These are phyloP conservation scores for Phialocephala sp. DNA, from an alignment of 2,329 filamentous ascomycete genomes.

Conservation along the genomic window DNA sequence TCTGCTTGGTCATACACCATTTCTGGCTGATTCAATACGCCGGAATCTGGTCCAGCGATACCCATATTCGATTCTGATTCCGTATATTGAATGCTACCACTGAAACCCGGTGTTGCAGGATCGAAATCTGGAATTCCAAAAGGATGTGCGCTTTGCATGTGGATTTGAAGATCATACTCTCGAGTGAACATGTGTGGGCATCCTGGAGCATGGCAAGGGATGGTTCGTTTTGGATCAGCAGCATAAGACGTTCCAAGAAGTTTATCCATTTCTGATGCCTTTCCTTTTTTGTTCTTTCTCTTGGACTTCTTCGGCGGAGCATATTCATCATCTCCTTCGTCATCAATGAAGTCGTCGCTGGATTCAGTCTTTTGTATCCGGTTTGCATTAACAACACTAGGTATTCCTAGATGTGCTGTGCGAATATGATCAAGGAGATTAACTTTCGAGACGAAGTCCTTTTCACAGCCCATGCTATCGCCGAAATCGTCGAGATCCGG, in stretches of 20 bases:
- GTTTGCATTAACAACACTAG: slow-evolving; percentile 46
- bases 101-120: not conserved
- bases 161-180: slow-evolving; percentile 61
- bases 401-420: slow-evolving; percentile 76
- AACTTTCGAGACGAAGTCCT: slow-evolving; percentile 76
- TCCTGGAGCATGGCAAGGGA: slow-evolving; percentile 54
- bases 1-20: slow-evolving; percentile 24
- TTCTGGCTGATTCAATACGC: not conserved
- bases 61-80: slow-evolving; percentile 4
- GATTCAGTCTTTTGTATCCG: slow-evolving; percentile 44
- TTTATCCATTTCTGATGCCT: slow-evolving; percentile 46
- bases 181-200: slow-evolving; percentile 62
- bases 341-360: slow-evolving; percentile 25
- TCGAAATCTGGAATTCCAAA: slow-evolving; percentile 3
- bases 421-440: slow-evolving; percentile 85
- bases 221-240: slow-evolving; percentile 50
- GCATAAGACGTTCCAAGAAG: slow-evolving; percentile 63
- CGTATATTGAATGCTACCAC: slow-evolving; percentile 7
- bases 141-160: slow-evolving; percentile 54
- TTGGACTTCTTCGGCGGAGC: slow-evolving; percentile 20
- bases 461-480: slow-evolving; percentile 72
- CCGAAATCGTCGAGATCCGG: slow-evolving; percentile 69
- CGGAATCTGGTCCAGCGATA: not conserved
- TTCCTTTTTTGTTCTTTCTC: slow-evolving; percentile 22
- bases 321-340: slow-evolving; percentile 21